phyloP scores from a whole-genome alignment of 2,329 filamentous ascomycete species.

The Alternaria sp. region DNA sequence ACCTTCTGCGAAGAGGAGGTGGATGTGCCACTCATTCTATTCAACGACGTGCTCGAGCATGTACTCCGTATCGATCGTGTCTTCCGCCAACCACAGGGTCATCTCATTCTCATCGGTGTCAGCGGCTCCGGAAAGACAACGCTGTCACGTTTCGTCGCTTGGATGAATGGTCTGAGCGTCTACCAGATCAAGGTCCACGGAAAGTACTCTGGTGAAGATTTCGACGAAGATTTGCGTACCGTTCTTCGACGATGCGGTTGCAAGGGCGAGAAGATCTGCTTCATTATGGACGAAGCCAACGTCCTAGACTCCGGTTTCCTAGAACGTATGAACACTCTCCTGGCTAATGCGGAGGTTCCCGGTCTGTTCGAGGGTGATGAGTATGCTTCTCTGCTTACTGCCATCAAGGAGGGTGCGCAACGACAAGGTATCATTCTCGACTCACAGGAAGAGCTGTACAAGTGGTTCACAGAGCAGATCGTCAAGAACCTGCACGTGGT shows the following conservation, averaged over 20 bases:
- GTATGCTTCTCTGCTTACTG: conserved; percentile 97
- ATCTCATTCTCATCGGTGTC: conserved; percentile 97
- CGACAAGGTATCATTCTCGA: conserved; percentile 93
- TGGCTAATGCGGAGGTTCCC: conserved; percentile 99
- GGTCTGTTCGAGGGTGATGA: conserved; percentile 99
- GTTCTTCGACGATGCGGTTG: conserved; percentile 93
- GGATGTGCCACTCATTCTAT: conserved; percentile 97
- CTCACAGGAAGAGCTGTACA: conserved; percentile 99
- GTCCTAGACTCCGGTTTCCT: conserved; percentile 98
- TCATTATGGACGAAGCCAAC: conserved; percentile 99
- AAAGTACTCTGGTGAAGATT: conserved; percentile 97
- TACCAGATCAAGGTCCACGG: conserved; percentile 99
- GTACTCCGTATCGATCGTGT: conserved; percentile 98
- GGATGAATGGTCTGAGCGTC: conserved; percentile 99
- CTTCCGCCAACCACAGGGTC: conserved; percentile 96
- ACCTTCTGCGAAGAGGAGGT: conserved; percentile 99
- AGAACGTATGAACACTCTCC: conserved; percentile 97
- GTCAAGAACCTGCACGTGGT: conserved; percentile 99
- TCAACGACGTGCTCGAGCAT: conserved; percentile 98
- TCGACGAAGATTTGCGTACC: conserved; percentile 94
- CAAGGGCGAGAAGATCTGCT: conserved; percentile 99
- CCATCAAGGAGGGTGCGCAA: conserved; percentile 97
- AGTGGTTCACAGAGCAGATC: conserved; percentile 99
- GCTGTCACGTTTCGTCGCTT: conserved; percentile 95
- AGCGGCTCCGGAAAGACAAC: conserved; percentile 99